Evolutionary conservation across 2,329 filamentous ascomycete species (phyloP).

Genomic region (Arthroderma sp.): DNA sequence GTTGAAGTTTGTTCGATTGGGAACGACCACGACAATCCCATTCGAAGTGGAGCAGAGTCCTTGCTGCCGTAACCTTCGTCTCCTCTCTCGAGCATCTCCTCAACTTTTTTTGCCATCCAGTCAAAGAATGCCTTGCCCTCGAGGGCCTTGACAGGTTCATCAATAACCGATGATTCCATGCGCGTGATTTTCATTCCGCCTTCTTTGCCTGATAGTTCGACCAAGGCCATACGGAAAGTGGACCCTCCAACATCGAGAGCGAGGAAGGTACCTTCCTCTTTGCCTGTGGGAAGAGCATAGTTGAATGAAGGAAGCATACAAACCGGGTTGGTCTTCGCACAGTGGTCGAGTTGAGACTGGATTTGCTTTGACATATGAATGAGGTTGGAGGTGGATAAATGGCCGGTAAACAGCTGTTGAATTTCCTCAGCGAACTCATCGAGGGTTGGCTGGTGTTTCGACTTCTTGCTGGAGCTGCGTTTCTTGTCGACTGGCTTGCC

Average conservation of each 20-base stretch:
- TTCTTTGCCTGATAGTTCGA: conserved; percentile 40
- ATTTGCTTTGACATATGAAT: conserved; percentile 32
- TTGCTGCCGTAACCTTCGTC: conserved; percentile 27
- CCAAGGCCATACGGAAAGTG: conserved; percentile 49
- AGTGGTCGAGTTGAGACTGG: conserved; percentile 40
- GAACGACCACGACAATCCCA: conserved; percentile 55
- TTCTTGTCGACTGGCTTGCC: too few species aligned
- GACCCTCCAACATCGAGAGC: conserved; percentile 55
- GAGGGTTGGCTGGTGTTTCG: conserved; percentile 26
- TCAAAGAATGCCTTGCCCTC: conserved; percentile 49
- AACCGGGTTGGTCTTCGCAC: conserved; percentile 42
- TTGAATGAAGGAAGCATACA: conserved; percentile 56
- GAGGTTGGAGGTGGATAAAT: conserved; percentile 25
- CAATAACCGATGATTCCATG: conserved; percentile 43
- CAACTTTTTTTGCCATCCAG: conserved; percentile 52
- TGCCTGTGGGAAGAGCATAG: conserved; percentile 46
- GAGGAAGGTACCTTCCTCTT: conserved; percentile 47
- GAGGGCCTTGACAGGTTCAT: conserved; percentile 42
- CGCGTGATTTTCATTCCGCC: conserved; percentile 42
- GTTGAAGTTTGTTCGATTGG: conserved; percentile 52
- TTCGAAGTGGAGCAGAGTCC: conserved; percentile 31
- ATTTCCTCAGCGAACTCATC: conserved; percentile 28
- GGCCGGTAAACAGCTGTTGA: conserved; percentile 24
- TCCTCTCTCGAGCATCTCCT: conserved; percentile 36
- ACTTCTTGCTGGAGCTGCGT: conserved; percentile 12